Evolutionary conservation across 495 filamentous ascomycete species (phyloP).

Genomic region (Talaromyces thailandensis): DNA sequence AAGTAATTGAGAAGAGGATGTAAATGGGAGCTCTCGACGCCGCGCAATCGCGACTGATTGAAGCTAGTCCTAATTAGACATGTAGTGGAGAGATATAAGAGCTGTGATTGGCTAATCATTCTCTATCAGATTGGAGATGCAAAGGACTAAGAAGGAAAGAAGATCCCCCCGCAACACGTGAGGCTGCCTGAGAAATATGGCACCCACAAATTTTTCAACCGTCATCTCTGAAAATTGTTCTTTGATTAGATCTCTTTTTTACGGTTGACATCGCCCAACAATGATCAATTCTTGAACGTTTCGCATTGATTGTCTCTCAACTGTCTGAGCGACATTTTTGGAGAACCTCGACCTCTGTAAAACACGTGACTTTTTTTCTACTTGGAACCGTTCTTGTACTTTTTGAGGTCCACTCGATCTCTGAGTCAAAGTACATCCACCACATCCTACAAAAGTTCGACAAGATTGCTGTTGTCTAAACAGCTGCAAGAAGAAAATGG

Average conservation of each 20-base stretch:
- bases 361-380: background rate
- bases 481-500: constrained; percentile 10
- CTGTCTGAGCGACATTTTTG: background rate
- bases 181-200: background rate
- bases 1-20: background rate
- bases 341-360: background rate
- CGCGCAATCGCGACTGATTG: background rate
- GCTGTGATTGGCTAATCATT: background rate
- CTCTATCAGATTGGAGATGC: background rate
- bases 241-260: background rate
- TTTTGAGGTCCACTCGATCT: constrained; percentile 3
- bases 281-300: background rate
- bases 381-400: background rate
- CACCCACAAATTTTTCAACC: constrained; percentile 8
- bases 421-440: background rate
- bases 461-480: background rate
- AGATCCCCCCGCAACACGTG: constrained; percentile 2
- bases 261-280: background rate
- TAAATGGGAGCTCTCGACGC: background rate
- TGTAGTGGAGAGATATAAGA: no score
- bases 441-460: background rate
- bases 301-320: background rate
- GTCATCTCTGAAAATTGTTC: background rate
- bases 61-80: background rate
- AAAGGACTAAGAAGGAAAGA: background rate